phyloP scores from a whole-genome alignment of 208 protist genomes.

The Crithidia brevicula region DNA sequence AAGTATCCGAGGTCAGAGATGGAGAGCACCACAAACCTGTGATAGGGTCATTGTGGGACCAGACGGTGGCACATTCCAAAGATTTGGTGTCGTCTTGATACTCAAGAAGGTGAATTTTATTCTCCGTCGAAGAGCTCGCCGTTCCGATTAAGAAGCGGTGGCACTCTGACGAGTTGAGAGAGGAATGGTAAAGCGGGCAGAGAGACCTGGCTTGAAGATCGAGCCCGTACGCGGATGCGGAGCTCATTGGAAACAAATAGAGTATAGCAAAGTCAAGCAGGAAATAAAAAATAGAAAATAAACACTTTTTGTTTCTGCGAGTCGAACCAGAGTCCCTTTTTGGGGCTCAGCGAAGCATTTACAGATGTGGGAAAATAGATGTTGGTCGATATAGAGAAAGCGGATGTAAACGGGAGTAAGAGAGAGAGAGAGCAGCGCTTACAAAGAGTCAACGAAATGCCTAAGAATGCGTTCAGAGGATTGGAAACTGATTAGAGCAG shows the following conservation, averaged over 20 bases:
- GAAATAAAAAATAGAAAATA: not conserved
- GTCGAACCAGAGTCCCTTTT: too few species aligned
- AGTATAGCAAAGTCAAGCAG: too few species aligned
- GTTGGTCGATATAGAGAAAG: too few species aligned
- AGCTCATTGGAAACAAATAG: slow-evolving; percentile 37
- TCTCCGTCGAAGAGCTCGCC: slow-evolving; percentile 43
- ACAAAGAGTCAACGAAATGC: too few species aligned
- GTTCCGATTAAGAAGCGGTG: slow-evolving; percentile 82
- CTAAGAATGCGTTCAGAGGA: too few species aligned
- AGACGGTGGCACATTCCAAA: slow-evolving; percentile 65
- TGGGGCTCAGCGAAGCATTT: too few species aligned
- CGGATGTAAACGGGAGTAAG: too few species aligned
- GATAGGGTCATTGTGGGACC: slow-evolving; percentile 64
- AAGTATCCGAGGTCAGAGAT: slow-evolving; percentile 41
- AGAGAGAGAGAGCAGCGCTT: too few species aligned
- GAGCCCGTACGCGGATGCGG: slow-evolving; percentile 62
- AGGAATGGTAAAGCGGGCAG: slow-evolving; percentile 60
- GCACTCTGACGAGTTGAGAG: slow-evolving; percentile 36
- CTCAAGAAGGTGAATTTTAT: slow-evolving; percentile 81
- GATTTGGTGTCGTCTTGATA: slow-evolving; percentile 68
- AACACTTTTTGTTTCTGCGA: too few species aligned
- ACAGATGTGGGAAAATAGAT: too few species aligned
- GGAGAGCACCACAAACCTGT: slow-evolving; percentile 72
- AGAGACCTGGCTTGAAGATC: slow-evolving; percentile 60
- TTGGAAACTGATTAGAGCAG: too few species aligned